Evolutionary conservation across 2,329 filamentous ascomycete species (phyloP), one percentile per base, ranked within the genome.

Genomic region (Fusarium sp.): DNA sequence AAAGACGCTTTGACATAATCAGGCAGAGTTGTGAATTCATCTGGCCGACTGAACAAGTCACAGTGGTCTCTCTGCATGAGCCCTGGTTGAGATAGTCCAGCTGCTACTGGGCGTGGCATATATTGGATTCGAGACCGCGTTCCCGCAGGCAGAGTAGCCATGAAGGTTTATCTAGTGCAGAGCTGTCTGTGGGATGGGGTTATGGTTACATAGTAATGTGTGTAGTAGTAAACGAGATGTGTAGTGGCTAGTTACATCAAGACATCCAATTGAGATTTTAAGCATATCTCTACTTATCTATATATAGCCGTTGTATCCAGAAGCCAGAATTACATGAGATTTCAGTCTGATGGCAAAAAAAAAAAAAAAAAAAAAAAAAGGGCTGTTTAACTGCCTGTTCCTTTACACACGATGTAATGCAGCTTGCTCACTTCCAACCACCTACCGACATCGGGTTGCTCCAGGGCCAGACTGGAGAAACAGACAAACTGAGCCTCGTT

Each of bases 401-500:
- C 33, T n/a, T 41, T n/a, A 20, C 18, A 9, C 6, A 13, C 29
- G 13, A 31, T 14, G 29, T 15, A 47, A n/a, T 33, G 33, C 13
- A 35, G 6, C 31, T 49, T 15, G n/a, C n/a, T n/a, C n/a, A n/a
- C n/a, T n/a, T 9, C 25, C 25, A 25, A 4, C 17, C 23, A 25
- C 10, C 25, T 40, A 18, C 48, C 23, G 17, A 36, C 6, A n/a
- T 36, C 33, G 33, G 52, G 47, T 33, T 33, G 14, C 14, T 33
- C 29, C 11, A 31, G 27, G 13, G 17, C 10, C 10, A 20, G 6
- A 20, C 15, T 3, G n/a, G 4, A 6, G 20, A 18, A 6, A n/a
- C n/a, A n/a, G 15, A 37, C 17, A 43, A 15, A 47, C 20, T 41
- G 35, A 42, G 56, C 46, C 55, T 64, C 46, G 43, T 56, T 46